Evolutionary conservation across 2,329 filamentous ascomycete species (phyloP).

Genomic region (Fusarium sp.): DNA sequence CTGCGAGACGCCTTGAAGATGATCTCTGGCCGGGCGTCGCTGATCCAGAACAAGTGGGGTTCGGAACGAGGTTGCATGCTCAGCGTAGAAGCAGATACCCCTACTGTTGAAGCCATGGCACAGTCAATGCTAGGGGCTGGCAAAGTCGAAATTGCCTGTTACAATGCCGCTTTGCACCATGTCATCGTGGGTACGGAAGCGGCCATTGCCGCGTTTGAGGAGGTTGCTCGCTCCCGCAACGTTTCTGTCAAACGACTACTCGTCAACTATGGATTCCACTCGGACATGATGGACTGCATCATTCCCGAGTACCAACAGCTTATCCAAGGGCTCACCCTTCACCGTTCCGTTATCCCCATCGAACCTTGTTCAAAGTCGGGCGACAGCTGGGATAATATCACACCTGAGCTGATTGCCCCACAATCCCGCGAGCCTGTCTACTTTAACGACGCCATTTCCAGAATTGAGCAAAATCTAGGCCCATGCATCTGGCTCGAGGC

Average conservation of each 20-base stretch:
- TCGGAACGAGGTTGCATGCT: background rate
- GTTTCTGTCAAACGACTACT: background rate
- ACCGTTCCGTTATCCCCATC: background rate
- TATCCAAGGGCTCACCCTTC: background rate
- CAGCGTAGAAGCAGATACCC: background rate
- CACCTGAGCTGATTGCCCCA: background rate
- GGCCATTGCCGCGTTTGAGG: background rate
- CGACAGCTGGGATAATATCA: background rate
- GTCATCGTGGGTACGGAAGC: background rate
- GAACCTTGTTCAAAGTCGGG: background rate
- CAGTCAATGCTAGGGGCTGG: background rate
- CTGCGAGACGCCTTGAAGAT: background rate
- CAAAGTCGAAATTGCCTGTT: background rate
- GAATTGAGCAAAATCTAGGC: background rate
- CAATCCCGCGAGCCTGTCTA: background rate
- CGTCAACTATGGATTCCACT: background rate
- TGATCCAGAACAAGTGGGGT: background rate
- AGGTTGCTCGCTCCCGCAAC: background rate
- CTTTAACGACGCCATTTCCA: background rate
- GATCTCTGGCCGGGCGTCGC: background rate
- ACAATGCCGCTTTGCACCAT: background rate
- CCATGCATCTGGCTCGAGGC: background rate
- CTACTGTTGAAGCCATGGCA: background rate
- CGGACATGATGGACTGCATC: background rate
- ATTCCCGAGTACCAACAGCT: background rate